A percentile compares a stretch with the other conserved stretches of the same genome.
These are phyloP conservation scores for Drechslerella stenobrocha DNA, from an alignment of 2,329 filamentous ascomycete species.

Conservation along the genomic window DNA sequence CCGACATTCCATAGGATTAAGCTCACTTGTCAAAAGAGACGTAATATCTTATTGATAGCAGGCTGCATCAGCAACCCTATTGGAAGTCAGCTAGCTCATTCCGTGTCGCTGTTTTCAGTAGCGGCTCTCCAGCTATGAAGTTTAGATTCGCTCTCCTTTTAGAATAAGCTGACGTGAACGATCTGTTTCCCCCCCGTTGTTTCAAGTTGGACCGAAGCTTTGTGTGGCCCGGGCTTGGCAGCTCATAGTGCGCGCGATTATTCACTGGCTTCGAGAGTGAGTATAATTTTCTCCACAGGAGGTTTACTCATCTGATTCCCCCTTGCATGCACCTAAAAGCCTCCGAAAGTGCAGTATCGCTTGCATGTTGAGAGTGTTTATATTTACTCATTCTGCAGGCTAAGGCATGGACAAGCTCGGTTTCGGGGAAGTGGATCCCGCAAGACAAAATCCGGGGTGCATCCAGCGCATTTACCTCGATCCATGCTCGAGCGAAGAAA, in stretches of 20 bases:
- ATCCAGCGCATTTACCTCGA: too few relatives aligned
- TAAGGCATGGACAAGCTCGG: conserved; percentile 13
- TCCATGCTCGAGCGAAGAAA: neutral
- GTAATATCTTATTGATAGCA: too few relatives aligned
- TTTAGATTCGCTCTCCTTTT: conserved; percentile 9
- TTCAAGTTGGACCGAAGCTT: conserved; percentile 26
- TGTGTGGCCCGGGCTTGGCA: conserved; percentile 22
- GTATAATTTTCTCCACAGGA: neutral
- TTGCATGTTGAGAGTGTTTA: too few relatives aligned
- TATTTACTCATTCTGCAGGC: too few relatives aligned
- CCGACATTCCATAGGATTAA: neutral
- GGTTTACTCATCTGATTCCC: conserved; percentile 16
- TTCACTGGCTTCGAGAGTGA: neutral
- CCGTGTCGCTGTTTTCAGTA: conserved; percentile 14
- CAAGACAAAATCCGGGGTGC: conserved; percentile 47
- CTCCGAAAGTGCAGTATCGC: conserved; percentile 1
- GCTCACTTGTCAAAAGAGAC: too few relatives aligned
- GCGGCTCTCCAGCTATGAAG: conserved; percentile 3
- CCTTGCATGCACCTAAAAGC: conserved; percentile 3
- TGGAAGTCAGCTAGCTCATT: conserved; percentile 1
- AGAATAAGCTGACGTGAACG: conserved; percentile 29
- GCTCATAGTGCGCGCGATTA: conserved; percentile 31
- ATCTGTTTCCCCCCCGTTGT: too few relatives aligned
- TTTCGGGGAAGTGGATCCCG: conserved; percentile 37
- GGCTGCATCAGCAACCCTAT: conserved; percentile 13